Percentiles rank a stretch among this genome's conserved stretches.
These are phyloP conservation scores for Lipomyces spencermartinsiae DNA, from an alignment of 805 yeast genomes.

Conservation along the genomic window DNA sequence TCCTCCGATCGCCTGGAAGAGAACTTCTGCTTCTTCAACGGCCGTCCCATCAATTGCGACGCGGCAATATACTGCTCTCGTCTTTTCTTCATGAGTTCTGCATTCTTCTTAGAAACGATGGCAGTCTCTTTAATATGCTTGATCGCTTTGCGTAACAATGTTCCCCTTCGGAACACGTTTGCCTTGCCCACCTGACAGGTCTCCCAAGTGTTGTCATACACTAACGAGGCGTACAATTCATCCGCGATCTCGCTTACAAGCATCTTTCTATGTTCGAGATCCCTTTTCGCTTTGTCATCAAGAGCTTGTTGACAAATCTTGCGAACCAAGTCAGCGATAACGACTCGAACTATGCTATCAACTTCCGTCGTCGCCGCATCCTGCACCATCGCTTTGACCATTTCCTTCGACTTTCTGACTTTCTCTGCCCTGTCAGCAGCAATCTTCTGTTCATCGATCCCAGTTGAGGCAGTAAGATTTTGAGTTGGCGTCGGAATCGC, in stretches of 20 bases:
- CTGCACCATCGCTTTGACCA: background rate
- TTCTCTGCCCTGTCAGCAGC: constrained; percentile 12
- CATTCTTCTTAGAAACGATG: constrained; percentile 37
- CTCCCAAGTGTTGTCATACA: constrained; percentile 61
- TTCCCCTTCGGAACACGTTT: constrained; percentile 46
- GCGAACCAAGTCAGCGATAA: constrained; percentile 31
- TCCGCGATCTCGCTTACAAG: constrained; percentile 51
- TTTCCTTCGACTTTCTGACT: background rate
- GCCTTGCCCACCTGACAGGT: constrained; percentile 56
- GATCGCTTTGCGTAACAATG: constrained; percentile 47
- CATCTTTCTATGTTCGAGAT: constrained; percentile 41
- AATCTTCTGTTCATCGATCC: constrained; percentile 2
- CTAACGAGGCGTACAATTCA: constrained; percentile 65
- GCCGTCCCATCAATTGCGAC: constrained; percentile 34
- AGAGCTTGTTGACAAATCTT: constrained; percentile 29
- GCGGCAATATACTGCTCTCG: constrained; percentile 48
- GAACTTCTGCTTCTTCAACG: constrained; percentile 19
- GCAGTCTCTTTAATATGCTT: constrained; percentile 47
- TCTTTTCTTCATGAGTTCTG: constrained; percentile 49
- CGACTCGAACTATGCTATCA: constrained; percentile 19
- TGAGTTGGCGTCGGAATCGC: background rate
- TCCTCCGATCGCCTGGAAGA: constrained; percentile 35
- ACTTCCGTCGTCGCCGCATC: constrained; percentile 1
- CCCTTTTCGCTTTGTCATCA: constrained; percentile 18
- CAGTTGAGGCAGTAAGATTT: background rate